Evolutionary conservation across 2,329 filamentous ascomycete species (phyloP), one percentile per base, ranked within the genome.

Genomic region (Tolypocladium ovalisporum): DNA sequence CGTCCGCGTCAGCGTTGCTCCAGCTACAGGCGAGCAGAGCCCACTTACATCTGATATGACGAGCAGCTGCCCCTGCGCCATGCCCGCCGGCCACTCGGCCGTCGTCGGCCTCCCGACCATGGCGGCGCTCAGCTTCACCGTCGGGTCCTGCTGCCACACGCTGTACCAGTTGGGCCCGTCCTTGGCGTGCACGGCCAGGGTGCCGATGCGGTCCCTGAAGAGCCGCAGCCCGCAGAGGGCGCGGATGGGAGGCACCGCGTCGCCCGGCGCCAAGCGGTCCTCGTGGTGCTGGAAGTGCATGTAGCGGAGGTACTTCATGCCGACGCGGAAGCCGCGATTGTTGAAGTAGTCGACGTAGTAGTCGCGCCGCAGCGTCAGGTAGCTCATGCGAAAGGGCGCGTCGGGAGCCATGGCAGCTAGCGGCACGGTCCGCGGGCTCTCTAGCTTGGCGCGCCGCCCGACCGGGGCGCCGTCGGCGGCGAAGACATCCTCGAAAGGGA

Each of bases 131-230:
- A 58, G 22, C 22, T 22, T 22, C 22, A 34, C 44, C 37, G 52
- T 51, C 29, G 22, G 24, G 29, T 58, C 39, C 47, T 60, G 58
- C 54, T 58, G 56, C 56, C 58, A 60, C 36, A 58, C 54, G 15
- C 42, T 53, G 22, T 56, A 24, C 58, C 58, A 60, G 22, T 55
- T 12, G 3, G 35, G 9, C 12, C 58, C 58, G 17, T 60, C 58
- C 22, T 54, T 58, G 24, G 54, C 58, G 36, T 60, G 56, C 17
- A 58, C 56, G 0, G 54, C 58, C 10, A 60, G 15, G 17, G 57
- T 52, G 15, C 58, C 58, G n/a, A 60, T 40, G 4, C 29, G 29
- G 52, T 60, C 58, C 9, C 58, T 27, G 15, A 60, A 47, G 22
- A 60, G 56, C 9, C 56, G 54, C 15, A 60, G 29, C 29, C 56